Base-by-base conservation (phyloP, 495 filamentous ascomycete genomes). In the Hypoxylon cercidicola region DNA sequence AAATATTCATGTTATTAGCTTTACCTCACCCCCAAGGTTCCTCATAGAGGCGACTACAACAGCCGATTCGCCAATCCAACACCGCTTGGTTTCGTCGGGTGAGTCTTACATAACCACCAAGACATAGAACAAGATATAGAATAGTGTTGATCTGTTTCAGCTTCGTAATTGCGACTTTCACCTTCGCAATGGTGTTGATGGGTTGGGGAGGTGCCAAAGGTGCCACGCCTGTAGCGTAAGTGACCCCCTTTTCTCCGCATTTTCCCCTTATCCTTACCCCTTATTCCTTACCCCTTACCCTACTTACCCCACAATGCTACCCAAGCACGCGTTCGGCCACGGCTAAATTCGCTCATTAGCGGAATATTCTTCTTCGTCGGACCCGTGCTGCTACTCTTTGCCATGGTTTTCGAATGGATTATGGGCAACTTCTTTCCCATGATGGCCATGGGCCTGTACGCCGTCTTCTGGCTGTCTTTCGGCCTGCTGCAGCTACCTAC, bases 331-430 rank as follows among this genome's bases (percentile, higher is more conserved):
- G 11, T 20, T 58, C 16, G 13, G 35, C 9, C 28, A 10, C 53
- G 58, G 57, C 50, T 64, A 69, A 59, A 53, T 58, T 44, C 19
- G 49, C 30, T 59, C 15, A 44, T 37, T 63, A 83, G 79, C 12
- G 82, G 82, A 44, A 84, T 84, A 60, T 86, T 85, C 74, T 84
- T 83, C 70, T 83, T 84, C 72, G 79, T 81, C 57, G 81, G 82
- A 1, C 82, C 81, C 4, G 63, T 83, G 11, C 75, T 83, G 55
- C 72, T 83, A 35, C 51, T 78, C 10, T 75, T 84, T 54, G 72
- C 76, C 43, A 79, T 79, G 70, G 76, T 84, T 13, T 81, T 81
- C 63, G 78, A 82, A 56, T 83, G 80, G 79, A 75, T 82, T 39
- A 77, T 82, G 75, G 78, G 77, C 3, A 83, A 83, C 64, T 84